Evolutionary conservation across 108 stramenopile genomes (phyloP).

Genomic region (Aureococcus anophagefferens): DNA sequence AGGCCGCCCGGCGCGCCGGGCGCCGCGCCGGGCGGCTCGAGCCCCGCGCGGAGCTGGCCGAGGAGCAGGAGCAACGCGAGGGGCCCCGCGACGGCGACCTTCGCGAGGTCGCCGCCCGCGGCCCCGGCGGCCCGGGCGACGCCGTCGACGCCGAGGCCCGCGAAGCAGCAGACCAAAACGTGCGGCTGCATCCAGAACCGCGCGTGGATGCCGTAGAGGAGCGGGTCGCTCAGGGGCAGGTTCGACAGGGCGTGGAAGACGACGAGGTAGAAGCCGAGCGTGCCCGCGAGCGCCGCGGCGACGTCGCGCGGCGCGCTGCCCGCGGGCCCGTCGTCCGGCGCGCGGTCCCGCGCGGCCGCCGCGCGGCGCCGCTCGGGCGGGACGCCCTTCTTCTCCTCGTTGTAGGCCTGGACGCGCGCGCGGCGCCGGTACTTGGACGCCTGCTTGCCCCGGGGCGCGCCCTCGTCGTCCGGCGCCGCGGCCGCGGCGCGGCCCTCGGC

Average conservation of each 20-base stretch:
- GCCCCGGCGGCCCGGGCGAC: neutral
- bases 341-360: neutral
- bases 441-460: neutral
- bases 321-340: too few species aligned
- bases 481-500: too few species aligned
- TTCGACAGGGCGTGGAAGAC: conserved; percentile 63
- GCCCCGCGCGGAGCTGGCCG: neutral
- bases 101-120: too few species aligned
- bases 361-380: neutral
- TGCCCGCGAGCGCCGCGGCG: conserved; percentile 3
- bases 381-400: neutral
- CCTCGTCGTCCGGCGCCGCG: too few species aligned
- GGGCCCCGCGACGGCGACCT: neutral
- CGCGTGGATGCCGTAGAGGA: conserved; percentile 62
- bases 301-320: neutral
- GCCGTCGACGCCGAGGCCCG: conserved; percentile 26
- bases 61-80: neutral
- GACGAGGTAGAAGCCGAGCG: conserved; percentile 47
- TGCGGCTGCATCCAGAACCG: conserved; percentile 76
- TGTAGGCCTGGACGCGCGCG: too few species aligned
- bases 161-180: conserved; percentile 35
- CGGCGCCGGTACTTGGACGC: too few species aligned
- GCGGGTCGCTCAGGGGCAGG: conserved; percentile 47
- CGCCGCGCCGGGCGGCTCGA: neutral
- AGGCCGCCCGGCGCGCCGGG: neutral